phyloP scores from a whole-genome alignment of 2,329 filamentous ascomycete species.

The Exophiala lecanii-corni region DNA sequence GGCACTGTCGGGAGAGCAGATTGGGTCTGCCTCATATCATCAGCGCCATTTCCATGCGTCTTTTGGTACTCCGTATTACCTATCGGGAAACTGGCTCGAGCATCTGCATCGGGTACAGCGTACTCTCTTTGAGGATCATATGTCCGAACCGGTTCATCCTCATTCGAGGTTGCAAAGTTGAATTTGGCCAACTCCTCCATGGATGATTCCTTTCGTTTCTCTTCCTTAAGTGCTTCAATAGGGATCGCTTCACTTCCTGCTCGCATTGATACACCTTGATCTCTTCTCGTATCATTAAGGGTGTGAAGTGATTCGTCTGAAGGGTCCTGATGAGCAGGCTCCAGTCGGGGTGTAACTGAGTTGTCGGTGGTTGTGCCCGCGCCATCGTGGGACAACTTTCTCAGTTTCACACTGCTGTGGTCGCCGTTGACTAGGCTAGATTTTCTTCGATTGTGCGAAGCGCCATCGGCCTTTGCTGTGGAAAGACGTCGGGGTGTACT shows the following conservation, averaged over 20 bases:
- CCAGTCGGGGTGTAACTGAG: constrained; percentile 12
- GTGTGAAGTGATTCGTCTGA: constrained; percentile 9
- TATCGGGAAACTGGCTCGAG: constrained; percentile 20
- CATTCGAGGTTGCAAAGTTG: constrained; percentile 23
- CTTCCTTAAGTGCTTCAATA: constrained; percentile 8
- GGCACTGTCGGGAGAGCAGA: constrained; percentile 7
- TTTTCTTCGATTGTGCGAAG: constrained; percentile 1
- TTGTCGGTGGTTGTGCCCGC: constrained; percentile 5
- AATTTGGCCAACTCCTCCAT: constrained; percentile 17
- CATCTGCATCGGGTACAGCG: constrained; percentile 8
- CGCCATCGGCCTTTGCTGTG: constrained; percentile 3
- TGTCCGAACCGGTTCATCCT: constrained; percentile 21
- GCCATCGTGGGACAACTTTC: constrained; percentile 1
- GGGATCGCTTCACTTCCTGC: constrained; percentile 24
- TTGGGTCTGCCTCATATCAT: constrained; percentile 7
- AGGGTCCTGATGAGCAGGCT: constrained; percentile 2
- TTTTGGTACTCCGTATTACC: constrained; percentile 11
- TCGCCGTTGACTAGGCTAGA: constrained; percentile 11
- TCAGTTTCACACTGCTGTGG: neutral
- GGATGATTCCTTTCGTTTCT: constrained; percentile 7
- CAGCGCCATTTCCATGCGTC: constrained; percentile 1
- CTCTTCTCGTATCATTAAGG: constrained; percentile 18
- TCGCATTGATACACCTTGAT: constrained; percentile 23
- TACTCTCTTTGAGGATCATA: constrained; percentile 20
- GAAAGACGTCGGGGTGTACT: neutral